phyloP scores from a whole-genome alignment of 257 asterid genomes.

The Solanum sejunctum region DNA sequence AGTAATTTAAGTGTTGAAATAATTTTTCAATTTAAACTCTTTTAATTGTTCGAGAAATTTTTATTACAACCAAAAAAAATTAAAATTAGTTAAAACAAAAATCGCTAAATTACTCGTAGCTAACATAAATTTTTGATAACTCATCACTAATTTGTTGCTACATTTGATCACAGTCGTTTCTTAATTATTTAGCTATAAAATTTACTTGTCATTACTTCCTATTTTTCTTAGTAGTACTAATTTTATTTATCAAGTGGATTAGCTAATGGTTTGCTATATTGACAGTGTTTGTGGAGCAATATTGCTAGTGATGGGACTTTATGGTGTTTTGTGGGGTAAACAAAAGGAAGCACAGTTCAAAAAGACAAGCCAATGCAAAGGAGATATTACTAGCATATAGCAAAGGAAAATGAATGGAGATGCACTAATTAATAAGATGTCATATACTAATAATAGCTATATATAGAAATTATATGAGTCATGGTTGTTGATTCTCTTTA shows the following conservation, averaged over 20 bases:
- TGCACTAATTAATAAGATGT: neutral
- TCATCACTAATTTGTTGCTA: no score
- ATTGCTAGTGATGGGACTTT: slow-evolving; percentile 23
- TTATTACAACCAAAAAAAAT: no score
- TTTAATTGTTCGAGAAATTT: neutral
- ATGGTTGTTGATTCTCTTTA: neutral
- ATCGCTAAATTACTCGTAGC: no score
- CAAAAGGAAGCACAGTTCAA: slow-evolving; percentile 7
- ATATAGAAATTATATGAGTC: neutral
- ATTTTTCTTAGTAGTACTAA: neutral
- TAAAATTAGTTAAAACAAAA: no score
- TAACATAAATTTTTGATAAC: no score
- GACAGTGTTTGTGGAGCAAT: slow-evolving; percentile 26
- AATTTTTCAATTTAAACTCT: neutral
- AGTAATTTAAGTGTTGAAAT: no score
- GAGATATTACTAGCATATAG: neutral
- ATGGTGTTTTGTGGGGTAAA: slow-evolving; percentile 32
- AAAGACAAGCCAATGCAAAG: neutral
- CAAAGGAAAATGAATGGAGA: neutral
- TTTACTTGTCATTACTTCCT: no score
- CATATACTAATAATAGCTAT: neutral
- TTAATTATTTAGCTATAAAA: neutral
- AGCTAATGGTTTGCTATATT: neutral
- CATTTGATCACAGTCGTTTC: no score
- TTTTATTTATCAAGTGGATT: neutral